A percentile compares a stretch with the other conserved stretches of the same genome.
These are phyloP conservation scores for Carex kokanica DNA, from an alignment of 176 grass and related monocot species.

Conservation along the genomic window DNA sequence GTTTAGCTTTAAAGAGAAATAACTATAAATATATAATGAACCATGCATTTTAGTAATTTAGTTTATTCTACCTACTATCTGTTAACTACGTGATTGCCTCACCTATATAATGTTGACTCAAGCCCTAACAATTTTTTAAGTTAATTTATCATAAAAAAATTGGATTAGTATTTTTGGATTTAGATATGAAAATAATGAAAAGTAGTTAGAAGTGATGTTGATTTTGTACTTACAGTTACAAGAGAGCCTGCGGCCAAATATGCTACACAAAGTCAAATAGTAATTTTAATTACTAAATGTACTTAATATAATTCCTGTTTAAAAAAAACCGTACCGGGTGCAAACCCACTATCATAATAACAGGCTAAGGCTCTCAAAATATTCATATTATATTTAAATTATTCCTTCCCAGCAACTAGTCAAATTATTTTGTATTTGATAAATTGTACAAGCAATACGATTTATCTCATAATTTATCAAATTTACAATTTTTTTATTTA, in stretches of 20 bases:
- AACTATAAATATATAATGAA: conserved; percentile 3
- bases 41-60: conserved; percentile 23
- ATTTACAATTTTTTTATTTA: no score
- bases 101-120: conserved; percentile 31
- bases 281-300: neutral
- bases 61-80: conserved; percentile 7
- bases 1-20: neutral
- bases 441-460: no score
- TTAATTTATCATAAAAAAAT: neutral
- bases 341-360: no score
- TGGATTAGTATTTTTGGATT: neutral
- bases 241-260: neutral
- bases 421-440: no score
- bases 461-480: no score
- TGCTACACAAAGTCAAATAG: neutral
- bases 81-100: conserved; percentile 52
- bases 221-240: neutral
- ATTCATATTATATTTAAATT: no score
- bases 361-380: no score
- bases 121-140: neutral
- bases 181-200: neutral
- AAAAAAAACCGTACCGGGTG: no score
- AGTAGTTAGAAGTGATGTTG: neutral
- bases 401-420: no score
- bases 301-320: neutral